Evolutionary conservation across 208 protist species (phyloP).

Genomic region (Vickermania ingenoplastis): DNA sequence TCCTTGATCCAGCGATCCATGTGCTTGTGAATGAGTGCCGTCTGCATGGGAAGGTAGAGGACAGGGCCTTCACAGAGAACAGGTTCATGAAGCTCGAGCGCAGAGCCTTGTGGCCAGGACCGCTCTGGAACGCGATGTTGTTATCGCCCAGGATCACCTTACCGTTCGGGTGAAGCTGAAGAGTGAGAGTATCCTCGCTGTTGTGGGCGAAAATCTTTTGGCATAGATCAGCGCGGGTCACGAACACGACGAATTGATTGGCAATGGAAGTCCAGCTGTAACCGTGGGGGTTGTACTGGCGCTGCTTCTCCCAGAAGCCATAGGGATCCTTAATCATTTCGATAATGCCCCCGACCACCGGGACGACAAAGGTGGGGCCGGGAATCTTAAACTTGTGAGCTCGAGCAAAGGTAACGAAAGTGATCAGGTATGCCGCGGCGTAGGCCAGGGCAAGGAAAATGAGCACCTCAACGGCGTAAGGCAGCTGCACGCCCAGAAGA

Average conservation of each 20-base stretch:
- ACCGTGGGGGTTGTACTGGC: conserved; percentile 52
- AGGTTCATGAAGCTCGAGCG: conserved; percentile 81
- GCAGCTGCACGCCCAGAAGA: conserved; percentile 57
- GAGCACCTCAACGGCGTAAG: conserved; percentile 40
- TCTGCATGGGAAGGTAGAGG: conserved; percentile 76
- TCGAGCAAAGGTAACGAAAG: conserved; percentile 49
- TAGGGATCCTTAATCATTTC: conserved; percentile 77
- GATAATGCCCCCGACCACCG: conserved; percentile 54
- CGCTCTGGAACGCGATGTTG: conserved; percentile 82
- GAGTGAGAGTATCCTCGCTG: conserved; percentile 61
- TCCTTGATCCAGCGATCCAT: conserved; percentile 49
- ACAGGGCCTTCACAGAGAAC: conserved; percentile 76
- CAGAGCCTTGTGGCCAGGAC: conserved; percentile 71
- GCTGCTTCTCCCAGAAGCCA: conserved; percentile 74
- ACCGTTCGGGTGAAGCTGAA: conserved; percentile 76
- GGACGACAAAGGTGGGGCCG: conserved; percentile 44
- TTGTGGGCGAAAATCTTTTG: conserved; percentile 78
- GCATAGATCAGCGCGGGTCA: conserved; percentile 65
- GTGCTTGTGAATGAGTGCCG: conserved; percentile 62
- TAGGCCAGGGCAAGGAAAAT: conserved; percentile 51
- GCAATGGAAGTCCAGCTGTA: conserved; percentile 77
- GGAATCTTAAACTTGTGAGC: conserved; percentile 68
- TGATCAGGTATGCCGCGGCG: conserved; percentile 39
- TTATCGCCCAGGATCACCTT: conserved; percentile 80
- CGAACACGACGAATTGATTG: conserved; percentile 67